Base-by-base conservation (phyloP, 495 filamentous ascomycete genomes). In the Usnea hakonensis region DNA sequence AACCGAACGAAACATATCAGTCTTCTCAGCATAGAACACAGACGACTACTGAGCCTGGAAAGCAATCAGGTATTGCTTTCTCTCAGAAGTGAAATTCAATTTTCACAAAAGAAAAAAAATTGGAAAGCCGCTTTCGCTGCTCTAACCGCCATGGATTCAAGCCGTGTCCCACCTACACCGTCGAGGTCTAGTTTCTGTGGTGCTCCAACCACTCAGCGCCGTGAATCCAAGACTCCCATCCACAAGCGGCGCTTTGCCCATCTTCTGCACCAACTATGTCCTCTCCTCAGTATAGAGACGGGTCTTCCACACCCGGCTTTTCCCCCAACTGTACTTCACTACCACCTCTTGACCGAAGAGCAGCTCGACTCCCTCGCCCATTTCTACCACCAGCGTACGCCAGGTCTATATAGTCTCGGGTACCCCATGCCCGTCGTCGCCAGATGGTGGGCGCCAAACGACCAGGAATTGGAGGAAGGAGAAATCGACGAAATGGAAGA, bases 311-410 rank as follows among this genome's bases (percentile, higher is more conserved):
- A 90, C 71, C 84, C 86, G 0, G 63, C 74, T 21, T 95, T 90
- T 75, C 90, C 90, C 0, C 60, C 37, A 0, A 87, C 81, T 0
- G 69, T 91, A 17, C 79, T 92, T 1, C 74, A 80, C 71, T 91
- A 85, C 77, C 88, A 87, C 76, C 83, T 94, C 30, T 81, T 95
- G 46, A 90, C 89, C 36, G 80, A 83, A 64, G 69, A 65, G 26
- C 78, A 93, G 71, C 81, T 91, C 46, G 89, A 95, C 68, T 71
- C 71, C 40, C 83, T 95, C 8, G 89, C 90, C 10, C 74, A 77
- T 41, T 87, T 88, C 71, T 94, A 90, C 73, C 85, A 91, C 72
- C 90, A 96, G 70, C 76, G 81, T 52, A 80, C 85, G 57, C 77
- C 84, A 44, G 66, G 73, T 71, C 21, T 64, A 0, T 83, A 76